Base-by-base conservation (phyloP, 805 yeast genomes). In the Lachancea kluyveri region DNA sequence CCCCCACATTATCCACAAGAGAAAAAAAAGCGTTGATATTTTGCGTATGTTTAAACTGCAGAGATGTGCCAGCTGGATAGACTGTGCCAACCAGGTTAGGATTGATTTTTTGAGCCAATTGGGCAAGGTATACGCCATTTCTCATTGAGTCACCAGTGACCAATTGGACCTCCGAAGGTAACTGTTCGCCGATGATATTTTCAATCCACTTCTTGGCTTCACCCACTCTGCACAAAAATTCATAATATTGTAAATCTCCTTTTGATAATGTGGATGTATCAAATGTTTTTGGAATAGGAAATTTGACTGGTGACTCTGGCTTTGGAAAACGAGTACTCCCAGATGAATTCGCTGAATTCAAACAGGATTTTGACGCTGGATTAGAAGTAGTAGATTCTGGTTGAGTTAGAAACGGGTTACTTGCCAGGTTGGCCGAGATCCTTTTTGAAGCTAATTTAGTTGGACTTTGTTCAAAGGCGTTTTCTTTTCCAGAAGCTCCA, bases 41-140 rank as follows among this genome's bases (percentile, higher is more conserved):
- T 52, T 92, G 96, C 0, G 95, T 85, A 55, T 86, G 95, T 40
- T 82, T 77, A 64, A 85, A 92, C 53, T 86, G 88, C 23, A 88
- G 66, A 42, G 65, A 82, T 45, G 70, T 70, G 29, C 74, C 74
- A 46, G 72, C 61, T 21, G 75, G 76, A 10, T 68, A 64, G 8
- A 81, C 52, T 54, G 73, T 56, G 43, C 65, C 62, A 29, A 77
- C 77, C 32, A 72, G 61, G 0, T 72, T 68, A 0, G 96, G 90
- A 28, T 80, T 74, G 33, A 92, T 76, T 3, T 65, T 70, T 44
- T 75, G 72, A 6, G 94, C 77, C 24, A 90, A 57, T 49, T 82
- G 77, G 2, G 96, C 96, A 21, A 92, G 62, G 26, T 77, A 66
- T 2, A 88, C 87, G 42, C 98, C 98, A 59, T 90, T 81, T 41